Percentiles rank a stretch among this genome's conserved stretches.
These are phyloP conservation scores for Trypanosoma theileri DNA, from an alignment of 208 protist genomes.

Conservation along the genomic window DNA sequence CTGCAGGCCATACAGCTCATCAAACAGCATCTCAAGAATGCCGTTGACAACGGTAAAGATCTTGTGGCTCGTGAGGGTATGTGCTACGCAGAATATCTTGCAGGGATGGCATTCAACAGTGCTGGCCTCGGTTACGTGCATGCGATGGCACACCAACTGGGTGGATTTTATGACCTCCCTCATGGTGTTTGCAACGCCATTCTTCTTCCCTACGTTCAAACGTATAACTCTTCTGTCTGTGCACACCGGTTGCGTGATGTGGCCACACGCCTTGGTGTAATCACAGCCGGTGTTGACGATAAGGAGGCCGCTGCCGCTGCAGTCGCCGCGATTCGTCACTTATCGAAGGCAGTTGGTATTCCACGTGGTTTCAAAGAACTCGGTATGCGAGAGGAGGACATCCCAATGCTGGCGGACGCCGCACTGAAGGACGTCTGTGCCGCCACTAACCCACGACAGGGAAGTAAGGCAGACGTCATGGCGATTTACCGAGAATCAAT, in stretches of 20 bases:
- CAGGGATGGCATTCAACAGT: slow-evolving; percentile 92
- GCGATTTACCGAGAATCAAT: slow-evolving; percentile 39
- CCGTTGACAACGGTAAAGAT: slow-evolving; percentile 50
- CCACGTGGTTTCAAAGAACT: slow-evolving; percentile 58
- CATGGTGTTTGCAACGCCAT: slow-evolving; percentile 90
- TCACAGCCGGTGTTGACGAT: slow-evolving; percentile 41
- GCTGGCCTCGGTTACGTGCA: slow-evolving; percentile 88
- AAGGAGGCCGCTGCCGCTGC: slow-evolving; percentile 49
- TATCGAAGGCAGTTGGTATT: slow-evolving; percentile 54
- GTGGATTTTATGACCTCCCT: slow-evolving; percentile 77
- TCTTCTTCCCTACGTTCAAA: slow-evolving; percentile 77
- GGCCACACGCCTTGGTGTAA: slow-evolving; percentile 45
- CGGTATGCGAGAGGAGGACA: slow-evolving; percentile 48
- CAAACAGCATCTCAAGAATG: slow-evolving; percentile 54
- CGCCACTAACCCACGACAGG: slow-evolving; percentile 58
- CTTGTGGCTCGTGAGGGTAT: slow-evolving; percentile 72
- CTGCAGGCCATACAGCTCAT: slow-evolving; percentile 74
- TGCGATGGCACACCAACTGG: slow-evolving; percentile 88
- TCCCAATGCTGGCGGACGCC: slow-evolving; percentile 40
- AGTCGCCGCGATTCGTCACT: slow-evolving; percentile 47
- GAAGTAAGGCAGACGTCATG: slow-evolving; percentile 52
- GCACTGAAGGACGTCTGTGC: slow-evolving; percentile 53
- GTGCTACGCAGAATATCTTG: slow-evolving; percentile 81
- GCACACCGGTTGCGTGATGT: slow-evolving; percentile 62
- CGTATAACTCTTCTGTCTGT: slow-evolving; percentile 59